Percentiles rank a stretch among this genome's conserved stretches.
Conservation (phyloP, 805 yeast species). For the Saturnispora diversa region DNA sequence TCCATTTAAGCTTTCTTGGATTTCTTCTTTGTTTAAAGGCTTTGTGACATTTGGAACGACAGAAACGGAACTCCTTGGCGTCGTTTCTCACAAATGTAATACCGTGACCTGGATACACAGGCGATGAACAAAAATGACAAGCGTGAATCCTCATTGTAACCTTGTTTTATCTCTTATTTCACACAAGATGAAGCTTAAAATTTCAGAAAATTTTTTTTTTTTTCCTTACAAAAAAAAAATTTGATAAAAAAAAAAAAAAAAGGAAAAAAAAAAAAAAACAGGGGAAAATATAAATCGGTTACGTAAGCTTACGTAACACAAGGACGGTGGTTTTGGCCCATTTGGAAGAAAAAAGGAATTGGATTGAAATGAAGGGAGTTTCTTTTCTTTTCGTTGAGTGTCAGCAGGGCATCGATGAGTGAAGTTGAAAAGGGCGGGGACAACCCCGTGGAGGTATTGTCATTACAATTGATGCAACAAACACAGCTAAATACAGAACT, state of each 20-base stretch:
- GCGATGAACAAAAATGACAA: slow-evolving; percentile 97
- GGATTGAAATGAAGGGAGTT: no score
- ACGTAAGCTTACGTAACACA: not conserved
- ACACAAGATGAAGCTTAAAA: slow-evolving; percentile 1
- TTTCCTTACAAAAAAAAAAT: slow-evolving; percentile 1
- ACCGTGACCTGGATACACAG: slow-evolving; percentile 91
- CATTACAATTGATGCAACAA: slow-evolving; percentile 23
- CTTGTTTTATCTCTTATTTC: not conserved
- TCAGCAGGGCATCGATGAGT: not conserved
- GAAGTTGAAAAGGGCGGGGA: not conserved
- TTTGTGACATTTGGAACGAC: slow-evolving; percentile 96
- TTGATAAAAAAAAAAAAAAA: not conserved
- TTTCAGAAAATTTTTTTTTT: slow-evolving; percentile 4
- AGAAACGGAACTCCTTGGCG: slow-evolving; percentile 94
- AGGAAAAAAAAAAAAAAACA: no score
- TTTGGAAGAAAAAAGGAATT: no score
- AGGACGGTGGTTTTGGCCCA: no score
- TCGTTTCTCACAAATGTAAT: slow-evolving; percentile 97
- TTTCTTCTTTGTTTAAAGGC: slow-evolving; percentile 96
- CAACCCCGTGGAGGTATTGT: slow-evolving; percentile 18
- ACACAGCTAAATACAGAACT: slow-evolving; percentile 16
- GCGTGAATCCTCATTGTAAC: slow-evolving; percentile 68
- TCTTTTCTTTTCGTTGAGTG: no score
- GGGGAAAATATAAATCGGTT: not conserved
- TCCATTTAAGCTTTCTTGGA: slow-evolving; percentile 97